phyloP scores from a whole-genome alignment of 2,329 filamentous ascomycete species.

The Herpotrichia juniperi region DNA sequence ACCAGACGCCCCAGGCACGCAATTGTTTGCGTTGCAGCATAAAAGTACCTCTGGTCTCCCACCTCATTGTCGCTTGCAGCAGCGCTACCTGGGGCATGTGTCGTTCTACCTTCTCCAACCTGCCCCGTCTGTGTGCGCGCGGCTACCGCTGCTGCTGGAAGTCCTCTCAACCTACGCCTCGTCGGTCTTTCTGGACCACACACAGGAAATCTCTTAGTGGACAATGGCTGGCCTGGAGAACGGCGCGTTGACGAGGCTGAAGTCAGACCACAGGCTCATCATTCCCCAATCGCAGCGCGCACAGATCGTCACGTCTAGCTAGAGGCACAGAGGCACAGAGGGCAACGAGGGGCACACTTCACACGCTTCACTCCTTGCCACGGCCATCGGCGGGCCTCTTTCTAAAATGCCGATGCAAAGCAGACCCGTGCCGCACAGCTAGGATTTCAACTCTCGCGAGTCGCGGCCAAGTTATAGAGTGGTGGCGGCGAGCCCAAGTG shows the following conservation, averaged over 20 bases:
- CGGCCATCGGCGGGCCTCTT: constrained; percentile 2
- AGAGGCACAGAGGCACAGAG: constrained; percentile 10
- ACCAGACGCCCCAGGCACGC: neutral
- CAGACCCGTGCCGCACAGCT: constrained; percentile 7
- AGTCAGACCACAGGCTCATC: neutral
- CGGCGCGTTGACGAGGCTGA: neutral
- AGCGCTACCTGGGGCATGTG: constrained; percentile 10
- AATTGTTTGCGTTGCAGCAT: constrained; percentile 2
- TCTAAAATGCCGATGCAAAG: constrained; percentile 16
- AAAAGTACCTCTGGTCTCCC: constrained; percentile 5
- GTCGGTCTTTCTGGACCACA: neutral
- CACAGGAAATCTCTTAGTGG: neutral
- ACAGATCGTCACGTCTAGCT: constrained; percentile 18
- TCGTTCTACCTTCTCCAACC: constrained; percentile 4
- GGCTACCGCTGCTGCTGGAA: constrained; percentile 1
- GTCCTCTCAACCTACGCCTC: constrained; percentile 1
- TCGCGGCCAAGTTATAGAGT: neutral
- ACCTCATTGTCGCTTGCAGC: constrained; percentile 10
- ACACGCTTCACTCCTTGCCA: neutral
- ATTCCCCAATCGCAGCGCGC: constrained; percentile 9
- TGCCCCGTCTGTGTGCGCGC: constrained; percentile 3
- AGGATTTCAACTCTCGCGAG: neutral
- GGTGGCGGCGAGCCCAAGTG: constrained; percentile 5
- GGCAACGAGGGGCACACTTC: constrained; percentile 13
- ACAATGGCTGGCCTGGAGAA: neutral